Evolutionary conservation across 345 rosid species (phyloP), one percentile per base, ranked within the genome.

Genomic region (Hibiscus syriacus): DNA sequence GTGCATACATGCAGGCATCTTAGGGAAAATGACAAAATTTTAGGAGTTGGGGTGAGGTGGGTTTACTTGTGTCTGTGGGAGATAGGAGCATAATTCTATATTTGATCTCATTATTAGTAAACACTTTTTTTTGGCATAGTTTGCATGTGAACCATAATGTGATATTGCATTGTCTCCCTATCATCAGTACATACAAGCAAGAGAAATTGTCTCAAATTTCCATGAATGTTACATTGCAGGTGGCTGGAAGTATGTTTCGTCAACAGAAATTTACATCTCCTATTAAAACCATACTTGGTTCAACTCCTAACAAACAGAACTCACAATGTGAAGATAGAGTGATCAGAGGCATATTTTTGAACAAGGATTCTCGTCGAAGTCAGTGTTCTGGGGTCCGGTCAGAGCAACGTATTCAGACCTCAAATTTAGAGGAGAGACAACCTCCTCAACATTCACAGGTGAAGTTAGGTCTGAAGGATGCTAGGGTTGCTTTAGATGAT

Each of bases 351-450:
- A 80, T 81, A 70, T 85, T 82, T 56, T 50, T 75, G 53, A 81
- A 80, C 66, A 79, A 81, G 73, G 93, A 87, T 49, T 71, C 74
- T 23, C 76, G 77, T 19, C 90, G 76, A 36, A 74, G 71, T 76
- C 82, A 72, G 39, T 71, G 69, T 67, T 62, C 79, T 67, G 73
- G 75, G 2, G 61, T 71, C 62, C 85, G 70, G 5, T 76, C 78
- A 57, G 90, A 87, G 74, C 86, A 73, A 54, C 84, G 74, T 54
- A 45, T 59, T 23, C 83, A 76, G 68, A 58, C 73, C 43, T 52
- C 77, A 23, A 76, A 70, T 74, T 29, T 68, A 8, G 84, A 83
- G 70, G 84, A 80, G n/a, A 78, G 71, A 73, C 79, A 82, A 62
- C 83, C 82, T 72, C 79, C 85, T 41, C 83, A 78, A 11, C 71